Evolutionary conservation across 2,329 filamentous ascomycete species (phyloP).

Genomic region (Leptodontidium sp.): DNA sequence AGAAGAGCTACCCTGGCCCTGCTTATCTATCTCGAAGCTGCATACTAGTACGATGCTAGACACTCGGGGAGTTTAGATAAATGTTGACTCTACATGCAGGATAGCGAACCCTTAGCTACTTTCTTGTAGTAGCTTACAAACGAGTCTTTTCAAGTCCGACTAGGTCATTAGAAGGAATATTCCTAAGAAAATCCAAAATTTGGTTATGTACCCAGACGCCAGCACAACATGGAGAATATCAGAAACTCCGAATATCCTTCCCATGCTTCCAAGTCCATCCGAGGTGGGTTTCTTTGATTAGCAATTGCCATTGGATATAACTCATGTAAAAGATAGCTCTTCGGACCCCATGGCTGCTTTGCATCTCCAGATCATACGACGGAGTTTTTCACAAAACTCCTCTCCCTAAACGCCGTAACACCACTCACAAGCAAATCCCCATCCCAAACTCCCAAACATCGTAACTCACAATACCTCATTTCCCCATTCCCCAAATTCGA

Average conservation of each 20-base stretch:
- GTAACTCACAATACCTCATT: neutral
- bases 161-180: too few relatives aligned
- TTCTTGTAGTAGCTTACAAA: too few relatives aligned
- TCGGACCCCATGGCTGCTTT: neutral
- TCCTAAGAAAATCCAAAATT: too few relatives aligned
- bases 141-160: neutral
- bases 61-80: conserved; percentile 3
- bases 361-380: neutral
- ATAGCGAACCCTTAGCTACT: too few relatives aligned
- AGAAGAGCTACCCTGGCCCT: conserved; percentile 10
- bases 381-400: neutral
- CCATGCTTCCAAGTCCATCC: neutral
- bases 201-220: neutral
- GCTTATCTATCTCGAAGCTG: conserved; percentile 1
- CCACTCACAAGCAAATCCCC: neutral
- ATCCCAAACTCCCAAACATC: neutral
- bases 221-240: neutral
- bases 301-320: neutral
- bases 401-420: neutral
- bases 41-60: neutral
- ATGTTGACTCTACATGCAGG: conserved; percentile 1
- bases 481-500: neutral
- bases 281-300: neutral
- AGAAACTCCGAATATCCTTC: neutral
- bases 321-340: neutral